Conservation (phyloP, 2,329 filamentous ascomycete genomes). For the Biscogniauxia mediterranea region DNA sequence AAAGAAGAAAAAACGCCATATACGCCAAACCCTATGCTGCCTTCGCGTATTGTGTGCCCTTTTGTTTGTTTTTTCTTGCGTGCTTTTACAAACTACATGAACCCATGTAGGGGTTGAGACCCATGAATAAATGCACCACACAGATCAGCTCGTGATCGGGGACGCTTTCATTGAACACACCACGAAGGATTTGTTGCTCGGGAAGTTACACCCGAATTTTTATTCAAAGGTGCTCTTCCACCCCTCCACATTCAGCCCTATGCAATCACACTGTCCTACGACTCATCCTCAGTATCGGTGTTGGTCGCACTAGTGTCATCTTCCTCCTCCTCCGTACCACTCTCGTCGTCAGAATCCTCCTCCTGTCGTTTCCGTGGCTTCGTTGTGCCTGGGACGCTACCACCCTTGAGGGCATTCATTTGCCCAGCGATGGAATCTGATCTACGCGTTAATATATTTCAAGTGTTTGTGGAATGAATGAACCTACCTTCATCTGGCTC, state of each 20-base stretch:
- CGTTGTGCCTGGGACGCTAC: constrained; percentile 48
- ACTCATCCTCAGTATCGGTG: constrained; percentile 64
- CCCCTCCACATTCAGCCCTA: not conserved
- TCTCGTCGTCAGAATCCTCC: constrained; percentile 73
- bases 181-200: not conserved
- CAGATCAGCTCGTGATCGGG: not conserved
- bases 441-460: not conserved
- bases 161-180: not conserved
- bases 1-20: constrained; percentile 13
- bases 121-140: not conserved
- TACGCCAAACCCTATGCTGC: constrained; percentile 1
- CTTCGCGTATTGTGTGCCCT: not conserved
- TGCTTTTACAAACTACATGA: not conserved
- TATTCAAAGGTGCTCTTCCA: constrained; percentile 1
- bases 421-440: constrained; percentile 67
- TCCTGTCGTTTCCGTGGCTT: constrained; percentile 58
- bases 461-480: constrained; percentile 2
- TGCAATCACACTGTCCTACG: constrained; percentile 32
- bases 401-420: constrained; percentile 83
- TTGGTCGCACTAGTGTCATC: constrained; percentile 67
- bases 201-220: not conserved
- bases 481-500: constrained; percentile 93
- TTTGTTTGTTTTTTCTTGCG: not conserved
- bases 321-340: constrained; percentile 73
- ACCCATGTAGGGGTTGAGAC: not conserved